Percentiles rank a stretch among this genome's conserved stretches.
Conservation (phyloP, 371 early-diverging fungal species). For the Lichtheimia ornata region DNA sequence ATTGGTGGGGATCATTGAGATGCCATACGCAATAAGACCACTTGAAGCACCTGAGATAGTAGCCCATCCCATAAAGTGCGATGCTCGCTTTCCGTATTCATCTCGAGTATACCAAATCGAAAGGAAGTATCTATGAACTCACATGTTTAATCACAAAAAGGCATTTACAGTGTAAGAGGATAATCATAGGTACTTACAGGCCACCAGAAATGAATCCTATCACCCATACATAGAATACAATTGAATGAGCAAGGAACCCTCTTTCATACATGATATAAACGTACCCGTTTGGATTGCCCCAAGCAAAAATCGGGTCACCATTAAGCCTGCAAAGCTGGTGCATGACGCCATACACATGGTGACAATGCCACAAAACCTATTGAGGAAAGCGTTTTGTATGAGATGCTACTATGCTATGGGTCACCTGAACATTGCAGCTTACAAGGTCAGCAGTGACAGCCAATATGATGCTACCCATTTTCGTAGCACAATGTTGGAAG, state of each 20-base stretch:
- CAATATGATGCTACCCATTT: constrained; percentile 18
- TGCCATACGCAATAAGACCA: constrained; percentile 36
- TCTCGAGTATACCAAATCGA: constrained; percentile 43
- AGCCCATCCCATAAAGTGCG: constrained; percentile 39
- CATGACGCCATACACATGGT: constrained; percentile 24
- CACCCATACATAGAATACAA: background rate
- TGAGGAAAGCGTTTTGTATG: background rate
- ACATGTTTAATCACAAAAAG: background rate
- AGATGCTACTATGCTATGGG: background rate
- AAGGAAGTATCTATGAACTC: constrained; percentile 12
- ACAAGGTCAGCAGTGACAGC: constrained; percentile 24
- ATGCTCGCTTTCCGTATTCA: constrained; percentile 37
- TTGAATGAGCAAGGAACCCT: background rate
- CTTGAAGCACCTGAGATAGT: constrained; percentile 42
- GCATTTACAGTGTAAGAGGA: background rate
- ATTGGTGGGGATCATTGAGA: constrained; percentile 25
- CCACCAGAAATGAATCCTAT: constrained; percentile 25
- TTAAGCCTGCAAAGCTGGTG: constrained; percentile 18
- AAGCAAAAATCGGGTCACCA: constrained; percentile 12
- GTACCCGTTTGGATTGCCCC: constrained; percentile 19
- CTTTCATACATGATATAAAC: too few relatives aligned
- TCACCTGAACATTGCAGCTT: constrained; percentile 3
- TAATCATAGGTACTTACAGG: constrained; percentile 10
- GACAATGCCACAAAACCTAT: constrained; percentile 28
- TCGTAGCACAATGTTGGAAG: constrained; percentile 36